Base-by-base conservation (phyloP, 2,329 filamentous ascomycete genomes). In the Xylariaceae sp. region DNA sequence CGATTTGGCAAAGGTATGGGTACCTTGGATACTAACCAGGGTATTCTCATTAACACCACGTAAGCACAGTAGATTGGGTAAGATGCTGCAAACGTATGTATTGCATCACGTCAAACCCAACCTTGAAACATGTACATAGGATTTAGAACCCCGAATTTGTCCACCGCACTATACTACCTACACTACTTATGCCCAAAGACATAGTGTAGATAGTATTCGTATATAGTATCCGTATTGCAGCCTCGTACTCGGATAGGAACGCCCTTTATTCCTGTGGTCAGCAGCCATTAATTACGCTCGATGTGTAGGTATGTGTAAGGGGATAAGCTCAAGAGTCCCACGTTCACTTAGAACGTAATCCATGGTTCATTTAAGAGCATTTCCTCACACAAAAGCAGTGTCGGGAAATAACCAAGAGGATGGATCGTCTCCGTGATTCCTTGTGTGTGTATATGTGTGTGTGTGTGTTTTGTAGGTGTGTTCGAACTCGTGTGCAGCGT, bases 51-150 rank as follows among this genome's bases (percentile, higher is more conserved):
- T 44, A 50, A 52, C 56, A 56, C 32, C 57, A 61, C 59, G 59
- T 61, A 61, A 61, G 59, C 59, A 48, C 31, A 39, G 49, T 49
- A 55, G 53, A 60, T 59, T 58, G 51, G 58, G 47, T 50, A 42
- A 54, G 48, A 54, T 47, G 34, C 19, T 29, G 29, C n/a, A 31
- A 44, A 39, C 29, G 27, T 12, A 19, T 39, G 29, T 42, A 30
- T 45, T 48, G 52, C 45, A 51, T 30, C 49, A 44, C 49, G 42
- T 54, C 41, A 46, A 6, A 42, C 27, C 41, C 35, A 37, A 37
- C 4, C 35, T 11, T 11, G 35, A 37, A 7, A 7, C 2, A 2
- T 4, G 11, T 45, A 29, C 19, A 19, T 19, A 19, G 19, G 19
- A 19, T 19, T 19, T 19, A 19, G 19, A 19, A 19, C 19, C 19